Conservation (phyloP, 2,329 filamentous ascomycete genomes). For the Mycosphaerella arachidis region DNA sequence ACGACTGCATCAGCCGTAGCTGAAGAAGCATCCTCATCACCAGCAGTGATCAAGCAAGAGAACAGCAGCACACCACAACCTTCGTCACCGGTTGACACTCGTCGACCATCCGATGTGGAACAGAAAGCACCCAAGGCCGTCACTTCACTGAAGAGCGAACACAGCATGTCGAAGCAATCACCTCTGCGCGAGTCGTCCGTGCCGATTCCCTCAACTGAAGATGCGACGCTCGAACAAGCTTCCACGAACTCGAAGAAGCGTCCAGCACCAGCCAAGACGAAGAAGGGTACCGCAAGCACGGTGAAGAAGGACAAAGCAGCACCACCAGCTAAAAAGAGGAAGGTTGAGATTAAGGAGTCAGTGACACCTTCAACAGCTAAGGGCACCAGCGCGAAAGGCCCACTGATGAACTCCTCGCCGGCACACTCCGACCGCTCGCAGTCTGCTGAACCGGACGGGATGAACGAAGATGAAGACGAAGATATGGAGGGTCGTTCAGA, state of each 20-base stretch:
- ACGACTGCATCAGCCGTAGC: background rate
- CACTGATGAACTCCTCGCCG: slow-evolving; percentile 42
- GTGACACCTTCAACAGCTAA: slow-evolving; percentile 39
- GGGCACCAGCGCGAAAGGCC: slow-evolving; percentile 36
- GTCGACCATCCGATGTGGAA: slow-evolving; percentile 31
- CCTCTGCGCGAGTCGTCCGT: slow-evolving; percentile 38
- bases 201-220: slow-evolving; percentile 38
- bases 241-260: slow-evolving; percentile 39
- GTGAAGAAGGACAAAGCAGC: slow-evolving; percentile 41
- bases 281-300: slow-evolving; percentile 44
- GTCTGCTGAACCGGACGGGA: slow-evolving; percentile 32
- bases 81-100: slow-evolving; percentile 29
- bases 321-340: slow-evolving; percentile 44
- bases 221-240: slow-evolving; percentile 24
- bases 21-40: slow-evolving; percentile 26
- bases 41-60: slow-evolving; percentile 40
- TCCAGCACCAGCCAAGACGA: slow-evolving; percentile 38
- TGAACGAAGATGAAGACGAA: slow-evolving; percentile 34
- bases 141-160: slow-evolving; percentile 43
- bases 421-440: slow-evolving; percentile 35
- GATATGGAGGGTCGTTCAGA: slow-evolving; percentile 44
- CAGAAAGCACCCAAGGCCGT: slow-evolving; percentile 41
- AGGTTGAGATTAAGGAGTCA: slow-evolving; percentile 36
- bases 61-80: slow-evolving; percentile 36
- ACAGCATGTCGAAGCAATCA: slow-evolving; percentile 38